Conservation (phyloP, 2,329 filamentous ascomycete genomes). For the Ceratocystis colombiana region DNA sequence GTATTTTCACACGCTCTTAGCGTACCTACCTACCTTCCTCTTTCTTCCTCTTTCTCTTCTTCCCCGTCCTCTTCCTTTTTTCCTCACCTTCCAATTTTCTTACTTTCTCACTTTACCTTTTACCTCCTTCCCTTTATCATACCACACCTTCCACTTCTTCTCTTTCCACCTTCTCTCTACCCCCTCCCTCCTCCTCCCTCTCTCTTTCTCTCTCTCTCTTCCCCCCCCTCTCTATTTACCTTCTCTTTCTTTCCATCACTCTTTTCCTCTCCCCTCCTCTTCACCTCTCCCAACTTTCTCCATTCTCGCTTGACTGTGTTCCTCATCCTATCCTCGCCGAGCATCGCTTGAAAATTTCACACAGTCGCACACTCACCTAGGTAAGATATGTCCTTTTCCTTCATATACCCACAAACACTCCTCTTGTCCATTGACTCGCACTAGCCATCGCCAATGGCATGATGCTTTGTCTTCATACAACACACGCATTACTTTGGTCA, state of each 20-base stretch:
- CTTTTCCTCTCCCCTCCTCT: constrained; percentile 28
- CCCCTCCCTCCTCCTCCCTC: constrained; percentile 29
- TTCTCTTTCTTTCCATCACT: constrained; percentile 27
- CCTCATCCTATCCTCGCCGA: constrained; percentile 25
- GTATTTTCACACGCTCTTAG: constrained; percentile 4
- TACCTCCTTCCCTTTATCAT: constrained; percentile 47
- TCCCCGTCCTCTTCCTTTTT: constrained; percentile 16
- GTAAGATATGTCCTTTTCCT: constrained; percentile 2
- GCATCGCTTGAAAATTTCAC: neutral
- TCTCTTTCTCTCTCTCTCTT: constrained; percentile 28
- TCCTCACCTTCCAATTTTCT: constrained; percentile 2
- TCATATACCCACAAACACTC: neutral
- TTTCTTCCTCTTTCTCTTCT: constrained; percentile 6
- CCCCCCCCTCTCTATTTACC: constrained; percentile 31
- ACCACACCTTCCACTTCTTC: constrained; percentile 26
- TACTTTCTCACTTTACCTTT: constrained; percentile 19
- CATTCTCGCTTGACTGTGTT: constrained; percentile 16
- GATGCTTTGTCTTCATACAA: neutral
- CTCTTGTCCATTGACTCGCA: neutral
- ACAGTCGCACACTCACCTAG: constrained; percentile 7
- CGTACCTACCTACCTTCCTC: neutral
- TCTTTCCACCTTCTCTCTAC: constrained; percentile 27
- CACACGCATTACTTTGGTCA: neutral
- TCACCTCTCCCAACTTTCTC: constrained; percentile 26
- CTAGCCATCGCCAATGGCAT: constrained; percentile 22